Evolutionary conservation across 176 grass and related monocot genomes (phyloP).

Genomic region (Dactylis glomerata): DNA sequence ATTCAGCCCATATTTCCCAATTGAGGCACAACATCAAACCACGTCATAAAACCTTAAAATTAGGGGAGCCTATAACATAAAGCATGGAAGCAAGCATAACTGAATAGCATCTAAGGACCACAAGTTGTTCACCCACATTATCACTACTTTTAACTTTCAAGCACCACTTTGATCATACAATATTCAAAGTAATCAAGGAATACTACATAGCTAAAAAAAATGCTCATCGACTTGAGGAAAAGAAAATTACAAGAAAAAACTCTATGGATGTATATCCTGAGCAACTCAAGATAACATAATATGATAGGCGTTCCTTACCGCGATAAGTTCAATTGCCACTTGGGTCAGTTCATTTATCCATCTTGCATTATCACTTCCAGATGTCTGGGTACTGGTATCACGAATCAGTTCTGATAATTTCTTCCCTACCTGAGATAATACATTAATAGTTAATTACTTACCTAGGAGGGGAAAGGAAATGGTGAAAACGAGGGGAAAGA

Average conservation of each 20-base stretch:
- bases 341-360: slow-evolving; percentile 91
- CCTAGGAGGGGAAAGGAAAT: background rate
- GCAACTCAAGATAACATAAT: background rate
- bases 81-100: background rate
- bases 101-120: background rate
- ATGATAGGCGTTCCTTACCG: slow-evolving; percentile 32
- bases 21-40: background rate
- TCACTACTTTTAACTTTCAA: background rate
- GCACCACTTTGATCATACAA: background rate
- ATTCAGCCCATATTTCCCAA: background rate
- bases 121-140: background rate
- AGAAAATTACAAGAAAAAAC: background rate
- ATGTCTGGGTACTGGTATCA: slow-evolving; percentile 64
- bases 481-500: background rate
- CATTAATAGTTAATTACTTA: background rate
- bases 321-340: slow-evolving; percentile 88
- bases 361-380: slow-evolving; percentile 70
- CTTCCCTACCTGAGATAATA: slow-evolving; percentile 81
- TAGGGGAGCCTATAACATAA: background rate
- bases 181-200: background rate
- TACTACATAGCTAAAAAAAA: background rate
- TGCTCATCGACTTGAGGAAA: background rate
- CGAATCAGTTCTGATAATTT: slow-evolving; percentile 90
- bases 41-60: background rate
- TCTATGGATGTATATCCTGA: background rate